Conservation (phyloP, 2,329 filamentous ascomycete genomes). For the Fusarium sp. region DNA sequence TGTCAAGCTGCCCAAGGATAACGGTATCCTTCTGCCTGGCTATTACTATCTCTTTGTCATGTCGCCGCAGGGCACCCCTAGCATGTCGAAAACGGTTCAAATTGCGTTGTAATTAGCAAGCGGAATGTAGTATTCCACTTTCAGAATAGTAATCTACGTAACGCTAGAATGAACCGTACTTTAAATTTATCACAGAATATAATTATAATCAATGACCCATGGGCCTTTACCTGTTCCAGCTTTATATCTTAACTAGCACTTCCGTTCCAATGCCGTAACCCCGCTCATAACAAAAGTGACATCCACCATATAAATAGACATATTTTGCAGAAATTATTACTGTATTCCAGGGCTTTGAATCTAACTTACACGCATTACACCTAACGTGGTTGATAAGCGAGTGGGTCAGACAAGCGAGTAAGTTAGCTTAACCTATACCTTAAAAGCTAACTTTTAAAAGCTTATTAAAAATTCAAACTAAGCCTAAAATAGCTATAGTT, state of each 20-base stretch:
- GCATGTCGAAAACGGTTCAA: constrained; percentile 29
- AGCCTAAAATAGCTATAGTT: too few relatives aligned
- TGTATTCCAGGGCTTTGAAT: accelerated
- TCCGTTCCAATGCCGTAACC: background rate
- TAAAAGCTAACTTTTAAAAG: too few relatives aligned
- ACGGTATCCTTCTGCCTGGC: constrained; percentile 61
- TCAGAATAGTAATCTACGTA: accelerated
- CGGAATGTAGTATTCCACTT: too few relatives aligned
- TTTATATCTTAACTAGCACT: too few relatives aligned
- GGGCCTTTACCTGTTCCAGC: too few relatives aligned
- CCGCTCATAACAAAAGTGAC: background rate
- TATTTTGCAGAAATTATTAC: accelerated
- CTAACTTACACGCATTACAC: too few relatives aligned
- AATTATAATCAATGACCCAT: background rate
- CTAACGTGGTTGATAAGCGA: too few relatives aligned
- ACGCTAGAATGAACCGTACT: background rate
- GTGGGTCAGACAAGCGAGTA: too few relatives aligned
- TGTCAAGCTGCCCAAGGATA: constrained; percentile 55
- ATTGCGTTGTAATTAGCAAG: background rate
- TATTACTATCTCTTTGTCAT: constrained; percentile 63
- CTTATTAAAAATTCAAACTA: too few relatives aligned
- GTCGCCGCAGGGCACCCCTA: constrained; percentile 14
- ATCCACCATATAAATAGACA: accelerated
- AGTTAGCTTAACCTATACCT: too few relatives aligned
- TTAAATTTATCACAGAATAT: accelerated